Evolutionary conservation across 2,329 filamentous ascomycete species (phyloP), one percentile per base, ranked within the genome.

Genomic region (Fusarium xylarioides): DNA sequence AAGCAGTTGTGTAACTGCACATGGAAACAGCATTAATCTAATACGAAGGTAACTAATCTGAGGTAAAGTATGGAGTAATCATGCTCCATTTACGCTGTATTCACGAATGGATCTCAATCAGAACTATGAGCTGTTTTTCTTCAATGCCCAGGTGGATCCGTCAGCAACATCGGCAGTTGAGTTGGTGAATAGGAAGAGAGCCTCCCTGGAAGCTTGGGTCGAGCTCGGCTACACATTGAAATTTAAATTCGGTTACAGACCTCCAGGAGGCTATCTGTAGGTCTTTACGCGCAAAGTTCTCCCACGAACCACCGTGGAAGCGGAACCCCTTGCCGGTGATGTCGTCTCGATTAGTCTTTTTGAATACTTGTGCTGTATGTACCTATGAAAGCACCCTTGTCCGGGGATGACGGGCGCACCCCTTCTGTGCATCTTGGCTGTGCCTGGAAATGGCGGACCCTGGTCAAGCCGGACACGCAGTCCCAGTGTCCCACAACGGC

Each of bases 261-360:
- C 37, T 42, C 28, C 56, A 42, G 50, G 54, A 57, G 53, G 47
- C 58, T 70, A 16, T 53, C 23, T 54, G 34, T 40, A 73, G 73
- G 66, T 69, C 70, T 71, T 59, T 74, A 66, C 62, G 66, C 71
- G 66, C 71, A 72, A 61, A 73, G 66, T 71, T 70, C 71, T 57
- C 59, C 64, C 56, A 32, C 59, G 56, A 68, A 65, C 73, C 76
- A 69, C 77, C 76, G 76, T 79, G 77, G 76, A 77, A 79, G 77
- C 78, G 77, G 77, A 77, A 79, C 61, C 70, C 74, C 70, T 79
- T 79, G 66, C 78, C 78, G 78, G 77, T 63, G 64, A 68, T 63
- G 59, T 75, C 65, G 63, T 70, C 64, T 61, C 42, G 73, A 62
- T 63, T 66, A 66, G 71, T 74, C 53, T 71, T 74, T 37, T 63